Percentiles rank a stretch among this genome's conserved stretches.
Conservation (phyloP, 352 stramenopile species). For the Thraustochytrium striatum region DNA sequence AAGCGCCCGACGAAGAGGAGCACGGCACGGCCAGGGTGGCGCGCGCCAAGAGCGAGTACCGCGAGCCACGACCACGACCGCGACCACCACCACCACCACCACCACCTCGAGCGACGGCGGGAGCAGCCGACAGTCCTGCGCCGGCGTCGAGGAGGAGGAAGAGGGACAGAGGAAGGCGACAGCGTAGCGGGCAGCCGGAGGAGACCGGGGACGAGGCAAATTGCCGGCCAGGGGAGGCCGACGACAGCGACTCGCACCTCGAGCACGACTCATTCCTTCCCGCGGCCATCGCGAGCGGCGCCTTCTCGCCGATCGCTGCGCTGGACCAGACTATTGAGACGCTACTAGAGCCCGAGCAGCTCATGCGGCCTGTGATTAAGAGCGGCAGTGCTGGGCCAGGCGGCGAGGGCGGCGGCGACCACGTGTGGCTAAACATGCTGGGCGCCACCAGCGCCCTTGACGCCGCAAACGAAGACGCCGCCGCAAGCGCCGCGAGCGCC, state of each 20-base stretch:
- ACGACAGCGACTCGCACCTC: background rate
- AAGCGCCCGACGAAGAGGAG: background rate
- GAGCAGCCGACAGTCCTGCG: no score
- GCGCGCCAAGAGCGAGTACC: background rate
- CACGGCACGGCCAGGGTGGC: background rate
- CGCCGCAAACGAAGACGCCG: no score
- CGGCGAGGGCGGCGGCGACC: background rate
- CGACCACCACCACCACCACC: background rate
- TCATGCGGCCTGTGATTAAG: conserved; percentile 13
- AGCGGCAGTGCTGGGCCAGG: background rate
- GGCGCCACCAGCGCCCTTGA: background rate
- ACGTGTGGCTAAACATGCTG: background rate
- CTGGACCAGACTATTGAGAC: conserved; percentile 19
- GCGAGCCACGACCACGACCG: background rate
- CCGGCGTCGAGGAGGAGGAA: no score
- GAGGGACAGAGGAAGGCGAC: background rate
- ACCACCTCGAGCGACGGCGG: background rate
- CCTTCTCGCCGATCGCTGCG: background rate
- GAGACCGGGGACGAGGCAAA: background rate
- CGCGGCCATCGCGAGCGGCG: background rate
- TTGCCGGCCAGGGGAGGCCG: background rate
- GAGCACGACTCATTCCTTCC: background rate
- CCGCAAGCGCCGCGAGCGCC: no score
- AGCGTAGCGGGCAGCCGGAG: background rate
- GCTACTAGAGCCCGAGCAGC: background rate